These are phyloP conservation scores for Xylaria arbuscula DNA, from an alignment of 2,329 filamentous ascomycete genomes.

Conservation along the genomic window DNA sequence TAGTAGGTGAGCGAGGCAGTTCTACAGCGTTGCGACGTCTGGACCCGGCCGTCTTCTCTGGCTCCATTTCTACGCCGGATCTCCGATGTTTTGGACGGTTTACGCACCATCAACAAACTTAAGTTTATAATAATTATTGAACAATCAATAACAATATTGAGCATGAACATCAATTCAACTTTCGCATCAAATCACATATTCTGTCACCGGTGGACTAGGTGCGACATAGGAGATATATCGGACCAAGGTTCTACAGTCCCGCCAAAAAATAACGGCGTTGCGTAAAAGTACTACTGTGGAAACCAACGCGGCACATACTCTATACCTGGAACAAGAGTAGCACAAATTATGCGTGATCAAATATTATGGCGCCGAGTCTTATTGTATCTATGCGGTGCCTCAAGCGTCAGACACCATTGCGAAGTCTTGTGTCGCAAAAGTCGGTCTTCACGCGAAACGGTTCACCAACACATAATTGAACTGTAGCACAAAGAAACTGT, in stretches of 20 bases:
- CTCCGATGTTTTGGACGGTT: constrained; percentile 1
- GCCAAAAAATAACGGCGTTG: not conserved
- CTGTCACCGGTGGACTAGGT: not conserved
- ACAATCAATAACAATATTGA: not conserved
- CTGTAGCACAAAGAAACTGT: constrained; percentile 36
- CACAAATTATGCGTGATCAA: not conserved
- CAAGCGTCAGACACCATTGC: not conserved
- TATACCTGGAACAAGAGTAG: too few species aligned
- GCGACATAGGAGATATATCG: not conserved
- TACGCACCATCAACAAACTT: not conserved
- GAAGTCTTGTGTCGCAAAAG: not conserved
- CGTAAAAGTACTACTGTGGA: too few species aligned
- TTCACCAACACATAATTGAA: constrained; percentile 13
- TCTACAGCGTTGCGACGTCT: not conserved
- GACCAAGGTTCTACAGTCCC: not conserved
- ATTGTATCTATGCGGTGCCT: not conserved
- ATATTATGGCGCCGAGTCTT: not conserved
- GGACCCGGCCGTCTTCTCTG: not conserved
- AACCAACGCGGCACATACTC: too few species aligned
- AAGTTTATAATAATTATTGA: not conserved
- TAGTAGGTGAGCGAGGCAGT: constrained; percentile 23
- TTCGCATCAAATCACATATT: not conserved
- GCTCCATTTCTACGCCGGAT: constrained; percentile 22
- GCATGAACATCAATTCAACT: not conserved
- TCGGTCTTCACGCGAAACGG: not conserved